Percentiles rank a stretch among this genome's conserved stretches.
Evolutionary conservation across 2,329 filamentous ascomycete genomes (phyloP).

Genomic region (Venturia aucupariae): DNA sequence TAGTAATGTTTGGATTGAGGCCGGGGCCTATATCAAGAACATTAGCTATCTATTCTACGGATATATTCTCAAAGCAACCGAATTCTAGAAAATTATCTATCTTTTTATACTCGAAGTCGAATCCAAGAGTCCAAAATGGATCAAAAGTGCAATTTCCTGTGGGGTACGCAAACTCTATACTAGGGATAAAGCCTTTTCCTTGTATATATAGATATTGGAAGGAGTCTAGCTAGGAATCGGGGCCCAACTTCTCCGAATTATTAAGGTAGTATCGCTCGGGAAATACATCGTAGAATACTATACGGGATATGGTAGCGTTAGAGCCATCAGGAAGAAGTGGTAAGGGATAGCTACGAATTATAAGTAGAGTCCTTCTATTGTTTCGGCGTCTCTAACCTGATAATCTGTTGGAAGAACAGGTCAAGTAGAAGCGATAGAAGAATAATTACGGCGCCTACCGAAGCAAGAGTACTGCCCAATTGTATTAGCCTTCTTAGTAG

Average conservation of each 20-base stretch:
- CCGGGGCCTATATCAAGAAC: not conserved
- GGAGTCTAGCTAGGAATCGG: not conserved
- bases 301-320: not conserved
- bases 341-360: slow-evolving; percentile 11
- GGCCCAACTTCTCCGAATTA: not conserved
- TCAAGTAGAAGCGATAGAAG: slow-evolving; percentile 14
- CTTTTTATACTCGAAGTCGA: slow-evolving; percentile 13
- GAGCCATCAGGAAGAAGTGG: slow-evolving; percentile 6
- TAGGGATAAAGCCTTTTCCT: not conserved
- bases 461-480: slow-evolving; percentile 10
- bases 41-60: slow-evolving; percentile 6
- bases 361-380: no score
- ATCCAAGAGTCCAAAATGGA: slow-evolving; percentile 13
- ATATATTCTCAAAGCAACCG: slow-evolving; percentile 9
- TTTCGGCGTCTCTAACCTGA: no score
- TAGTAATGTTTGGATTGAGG: slow-evolving; percentile 1
- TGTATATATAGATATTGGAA: not conserved
- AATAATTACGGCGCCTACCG: slow-evolving; percentile 15
- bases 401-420: slow-evolving; percentile 16
- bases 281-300: slow-evolving; percentile 6
- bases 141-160: slow-evolving; percentile 15
- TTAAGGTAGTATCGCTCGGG: not conserved
- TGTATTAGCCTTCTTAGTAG: not conserved
- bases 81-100: slow-evolving; percentile 4
- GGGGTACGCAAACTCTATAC: slow-evolving; percentile 13